Base-by-base conservation (phyloP, 805 yeast genomes). In the Wickerhamiella galacta region DNA sequence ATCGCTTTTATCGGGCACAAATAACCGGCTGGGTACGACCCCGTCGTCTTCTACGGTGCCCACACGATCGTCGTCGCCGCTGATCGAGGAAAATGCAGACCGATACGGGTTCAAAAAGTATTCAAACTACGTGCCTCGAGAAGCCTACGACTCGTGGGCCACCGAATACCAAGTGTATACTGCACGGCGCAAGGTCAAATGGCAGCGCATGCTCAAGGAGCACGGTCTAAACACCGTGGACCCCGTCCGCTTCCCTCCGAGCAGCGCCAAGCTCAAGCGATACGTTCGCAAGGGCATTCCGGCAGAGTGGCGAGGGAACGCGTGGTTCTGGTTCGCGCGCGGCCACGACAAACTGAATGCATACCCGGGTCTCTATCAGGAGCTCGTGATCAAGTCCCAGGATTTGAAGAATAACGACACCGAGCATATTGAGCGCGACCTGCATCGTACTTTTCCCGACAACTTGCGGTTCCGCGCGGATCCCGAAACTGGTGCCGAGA, bases 271-370 rank as follows among this genome's bases (percentile, higher is more conserved):
- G 27, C 41, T 82, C 41, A 76, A 78, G 47, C 66, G 92, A 37
- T 75, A 80, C 46, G 70, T 90, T 9, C 66, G 95, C 35, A 79
- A 79, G 51, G 98, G 98, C 9, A 75, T 87, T 8, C 96, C 98
- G 0, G 85, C 94, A 0, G 95, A 82, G 50, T 87, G 95, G 95
- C 62, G 98, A 43, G 98, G 98, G 1, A 69, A 70, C 42, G 95
- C 95, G 1, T 87, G 98, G 98, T 87, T 90, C 64, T 75, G 72
- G 60, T 87, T 80, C 53, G 93, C 93, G 6, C 73, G 74, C 17
- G 98, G 96, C 2, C 66, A 72, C 35, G 90, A 79, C 33, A 66
- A 65, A 42, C 54, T 82, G 36, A 71, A 67, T 42, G 70, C 71
- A 25, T 72, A 85, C 48, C 59, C 58, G 11, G 94, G 93, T 1